Evolutionary conservation across 148 eudicot genomes (phyloP), one percentile per base, ranked within the genome.

Genomic region (Euryodendron excelsum): DNA sequence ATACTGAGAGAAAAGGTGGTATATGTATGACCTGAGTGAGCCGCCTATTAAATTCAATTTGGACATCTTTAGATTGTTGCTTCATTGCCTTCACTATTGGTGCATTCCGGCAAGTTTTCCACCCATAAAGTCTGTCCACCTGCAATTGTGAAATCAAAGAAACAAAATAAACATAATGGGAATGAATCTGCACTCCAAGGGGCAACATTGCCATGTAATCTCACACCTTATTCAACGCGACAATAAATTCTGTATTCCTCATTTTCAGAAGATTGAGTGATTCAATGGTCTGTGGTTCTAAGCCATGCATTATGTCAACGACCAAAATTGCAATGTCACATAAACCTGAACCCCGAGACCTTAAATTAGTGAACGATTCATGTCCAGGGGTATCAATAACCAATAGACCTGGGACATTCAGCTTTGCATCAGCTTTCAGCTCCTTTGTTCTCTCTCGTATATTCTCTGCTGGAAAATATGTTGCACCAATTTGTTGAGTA

Each of bases 301-400:
- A 83, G 60, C 98, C 96, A 78, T 93, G 96, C 98, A 91, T 95
- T 56, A 95, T 93, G 82, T 95, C 99, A 41, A 95, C 99, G 60
- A 95, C 99, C 80, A 93, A 82, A 77, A 94, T 88, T 21, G 98
- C 97, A 84, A 94, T 87, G 93, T 94, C 98, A 88, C 98, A 94
- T 84, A 94, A 81, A 25, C 98, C 97, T 27, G 97, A 94, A 72
- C 98, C 98, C 59, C 97, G 90, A 45, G 97, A 92, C 31, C 98
- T 86, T 69, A 94, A 82, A 73, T 94, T 94, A 27, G 90, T 86
- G 74, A 94, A 94, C 30, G 97, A 94, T 71, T 93, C 98, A 21
- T 94, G 98, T 50, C 98, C 98, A 18, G 98, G 98, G 59, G 98
- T 94, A 80, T 94, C 98, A 48, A 94, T 94, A 68, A 94, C 96